Evolutionary conservation across 2,329 filamentous ascomycete genomes (phyloP).

Genomic region (Pseudogymnoascus destructans): DNA sequence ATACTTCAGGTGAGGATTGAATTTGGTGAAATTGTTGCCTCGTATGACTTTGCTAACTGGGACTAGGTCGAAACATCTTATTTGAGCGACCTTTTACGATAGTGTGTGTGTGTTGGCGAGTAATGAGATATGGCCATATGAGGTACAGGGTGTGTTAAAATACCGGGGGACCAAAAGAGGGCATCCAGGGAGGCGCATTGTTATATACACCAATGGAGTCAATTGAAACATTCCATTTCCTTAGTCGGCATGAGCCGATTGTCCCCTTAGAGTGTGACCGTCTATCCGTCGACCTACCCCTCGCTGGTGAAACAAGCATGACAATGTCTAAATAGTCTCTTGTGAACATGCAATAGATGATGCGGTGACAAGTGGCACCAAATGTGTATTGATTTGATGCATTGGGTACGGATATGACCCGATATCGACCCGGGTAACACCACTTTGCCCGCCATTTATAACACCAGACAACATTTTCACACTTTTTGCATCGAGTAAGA

Average conservation of each 20-base stretch:
- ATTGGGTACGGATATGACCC: not conserved
- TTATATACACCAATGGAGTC: conserved; percentile 1
- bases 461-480: not conserved
- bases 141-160: conserved; percentile 2
- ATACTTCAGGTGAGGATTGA: conserved; percentile 64
- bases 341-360: not conserved
- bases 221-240: conserved; percentile 1
- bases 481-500: not conserved
- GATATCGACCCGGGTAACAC: not conserved
- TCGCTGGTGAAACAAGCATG: not conserved
- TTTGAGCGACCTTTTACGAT: conserved; percentile 30
- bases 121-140: not conserved
- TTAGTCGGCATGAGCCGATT: not conserved
- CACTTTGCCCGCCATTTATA: not conserved
- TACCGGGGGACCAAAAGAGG: conserved; percentile 4
- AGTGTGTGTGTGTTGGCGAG: conserved; percentile 1
- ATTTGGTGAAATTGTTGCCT: not conserved
- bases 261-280: not conserved
- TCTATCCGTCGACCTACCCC: not conserved
- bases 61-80: conserved; percentile 55
- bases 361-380: not conserved
- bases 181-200: not conserved
- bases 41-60: conserved; percentile 14
- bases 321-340: not conserved
- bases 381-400: not conserved